These are phyloP conservation scores for Chondrus crispus DNA, from an alignment of 23 red algal species.

Conservation along the genomic window DNA sequence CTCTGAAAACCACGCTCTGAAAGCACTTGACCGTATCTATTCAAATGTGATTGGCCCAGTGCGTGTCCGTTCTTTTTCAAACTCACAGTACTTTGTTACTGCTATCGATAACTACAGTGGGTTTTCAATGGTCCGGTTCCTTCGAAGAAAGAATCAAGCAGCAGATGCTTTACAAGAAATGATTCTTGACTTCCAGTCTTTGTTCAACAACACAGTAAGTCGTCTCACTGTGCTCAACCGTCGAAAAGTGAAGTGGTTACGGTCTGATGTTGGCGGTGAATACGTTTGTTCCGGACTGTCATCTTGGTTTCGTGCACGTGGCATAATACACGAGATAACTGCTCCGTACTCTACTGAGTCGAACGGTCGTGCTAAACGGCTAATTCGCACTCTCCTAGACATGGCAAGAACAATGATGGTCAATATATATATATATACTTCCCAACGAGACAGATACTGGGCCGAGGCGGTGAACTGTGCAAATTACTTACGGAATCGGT, in stretches of 20 bases:
- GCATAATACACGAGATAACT: background rate
- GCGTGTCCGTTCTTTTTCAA: no score
- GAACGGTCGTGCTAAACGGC: background rate
- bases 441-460: background rate
- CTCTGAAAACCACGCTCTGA: background rate
- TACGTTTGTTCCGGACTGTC: background rate
- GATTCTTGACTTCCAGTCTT: background rate
- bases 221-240: background rate
- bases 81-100: no score
- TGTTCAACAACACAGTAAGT: background rate
- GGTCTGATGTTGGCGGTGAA: background rate
- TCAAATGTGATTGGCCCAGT: no score
- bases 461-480: background rate
- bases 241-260: background rate
- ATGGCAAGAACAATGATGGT: background rate
- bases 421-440: background rate
- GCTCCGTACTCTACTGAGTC: background rate
- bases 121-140: background rate
- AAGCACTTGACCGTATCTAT: no score
- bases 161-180: background rate
- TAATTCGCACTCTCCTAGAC: background rate
- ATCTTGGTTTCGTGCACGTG: background rate
- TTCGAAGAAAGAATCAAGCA: background rate
- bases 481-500: background rate
- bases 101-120: background rate